Base-by-base conservation (phyloP, 306 rosid species). In the Arachis hypogaea region DNA sequence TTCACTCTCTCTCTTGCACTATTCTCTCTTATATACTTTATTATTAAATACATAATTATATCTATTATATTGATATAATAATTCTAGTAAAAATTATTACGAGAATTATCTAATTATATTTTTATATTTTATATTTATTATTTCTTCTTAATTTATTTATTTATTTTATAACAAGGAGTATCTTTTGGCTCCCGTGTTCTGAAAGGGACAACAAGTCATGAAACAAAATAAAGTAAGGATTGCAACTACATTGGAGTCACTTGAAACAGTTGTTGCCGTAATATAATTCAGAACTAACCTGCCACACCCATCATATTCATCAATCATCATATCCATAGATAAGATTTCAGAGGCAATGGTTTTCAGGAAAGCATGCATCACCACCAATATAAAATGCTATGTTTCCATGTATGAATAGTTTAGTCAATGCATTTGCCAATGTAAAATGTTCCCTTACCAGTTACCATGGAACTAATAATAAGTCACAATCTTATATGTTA, bases 271-370 rank as follows among this genome's bases (percentile, higher is more conserved):
- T 18, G 11, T 62, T 41, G 18, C 38, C 38, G 4, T 33, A 4
- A 29, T 40, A 5, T 3, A 63, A 42, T 18, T 64, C 11, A 3
- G n/a, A 49, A 43, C 4, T 7, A 63, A 16, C 38, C 38, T 42
- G 38, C 12, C 52, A 14, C 4, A 63, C 7, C 38, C 69, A 63
- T 43, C 54, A 63, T 9, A 45, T 1, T 14, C 55, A 49, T 49
- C 52, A 41, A 7, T 14, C 55, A 49, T 49, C 52, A 41, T 16
- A 42, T 63, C 38, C 36, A 16, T 7, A 63, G 54, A 44, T 64
- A 43, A 43, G 38, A 43, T 63, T 42, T 63, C 9, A 63, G 12
- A 8, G 69, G 69, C 54, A 43, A 63, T 63, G 69, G 36, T 63
- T 63, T 63, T 63, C 7, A 43, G 38, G 42, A 18, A 5, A n/a